Evolutionary conservation across 169 alveolate species (phyloP), one percentile per base, ranked within the genome.

Genomic region (Eimeria acervulina): DNA sequence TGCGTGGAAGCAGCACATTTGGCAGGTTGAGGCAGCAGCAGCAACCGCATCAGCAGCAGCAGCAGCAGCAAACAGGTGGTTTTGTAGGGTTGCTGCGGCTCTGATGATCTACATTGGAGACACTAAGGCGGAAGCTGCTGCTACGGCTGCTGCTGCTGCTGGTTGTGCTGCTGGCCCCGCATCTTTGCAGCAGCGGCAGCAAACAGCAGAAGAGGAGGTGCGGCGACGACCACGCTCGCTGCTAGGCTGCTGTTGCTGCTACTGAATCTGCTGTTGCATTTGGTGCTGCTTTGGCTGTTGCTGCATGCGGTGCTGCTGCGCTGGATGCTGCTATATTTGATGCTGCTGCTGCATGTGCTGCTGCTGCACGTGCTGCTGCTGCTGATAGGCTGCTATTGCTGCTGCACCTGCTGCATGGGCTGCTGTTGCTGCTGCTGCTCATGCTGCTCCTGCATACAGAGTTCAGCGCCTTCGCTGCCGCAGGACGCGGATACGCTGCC

Each of bases 71-170:
- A 17, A 51, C 15, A 51, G 59, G 59, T 51, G 59, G 87, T 76
- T 40, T 40, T 76, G 87, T 21, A 12, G 87, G 31, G 87, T 76
- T 23, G 87, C 87, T 33, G 87, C 87, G 15, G 87, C 87, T 5
- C 87, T 76, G 61, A 55, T 76, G 0, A 33, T 38, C 87, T 76
- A 12, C 55, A 76, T 76, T 12, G 59, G 87, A 13, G 87, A 76
- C 61, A 36, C 61, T 23, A 40, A 33, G 38, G 87, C 51, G 13
- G 87, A n/a, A 23, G 87, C 87, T 13, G 87, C 51, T 70, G 42
- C 81, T 70, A 42, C 42, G 21, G 44, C 81, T 70, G 81, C 81
- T 2, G 81, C 81, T 68, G 81, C 81, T 70, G 81, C 38, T 70
- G 76, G 12, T 63, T 4, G 31, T 70, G 81, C 81, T 2, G 81